These are phyloP conservation scores for Dioszegia aurantiaca DNA, from an alignment of 768 basidiomycete species.

Conservation along the genomic window DNA sequence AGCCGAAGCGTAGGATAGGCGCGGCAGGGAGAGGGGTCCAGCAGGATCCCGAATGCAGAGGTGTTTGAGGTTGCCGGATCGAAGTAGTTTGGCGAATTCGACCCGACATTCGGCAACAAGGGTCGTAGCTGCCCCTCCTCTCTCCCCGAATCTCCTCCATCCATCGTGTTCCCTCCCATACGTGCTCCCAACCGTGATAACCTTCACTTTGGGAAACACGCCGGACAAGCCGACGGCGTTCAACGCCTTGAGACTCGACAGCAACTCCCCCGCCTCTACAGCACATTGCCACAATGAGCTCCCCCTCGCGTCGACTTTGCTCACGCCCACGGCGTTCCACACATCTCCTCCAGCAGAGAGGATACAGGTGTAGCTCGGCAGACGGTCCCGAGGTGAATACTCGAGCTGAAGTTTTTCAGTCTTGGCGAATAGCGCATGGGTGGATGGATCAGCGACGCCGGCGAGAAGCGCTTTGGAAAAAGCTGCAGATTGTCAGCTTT, in stretches of 20 bases:
- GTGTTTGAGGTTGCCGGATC: neutral
- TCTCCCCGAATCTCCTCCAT: neutral
- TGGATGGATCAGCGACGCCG: neutral
- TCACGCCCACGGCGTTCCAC: neutral
- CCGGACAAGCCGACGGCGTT: neutral
- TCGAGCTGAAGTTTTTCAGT: neutral
- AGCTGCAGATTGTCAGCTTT: neutral
- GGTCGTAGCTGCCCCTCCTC: neutral
- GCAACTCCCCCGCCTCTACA: neutral
- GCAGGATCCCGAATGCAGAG: neutral
- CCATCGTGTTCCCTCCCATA: neutral
- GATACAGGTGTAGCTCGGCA: neutral
- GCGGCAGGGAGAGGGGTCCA: conserved; percentile 1
- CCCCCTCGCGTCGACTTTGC: no score
- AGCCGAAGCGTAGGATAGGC: neutral
- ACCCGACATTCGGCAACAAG: neutral
- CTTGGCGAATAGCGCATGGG: neutral
- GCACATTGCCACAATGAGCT: neutral
- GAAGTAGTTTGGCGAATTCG: neutral
- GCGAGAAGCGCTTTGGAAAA: neutral
- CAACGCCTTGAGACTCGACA: neutral
- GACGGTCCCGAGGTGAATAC: neutral
- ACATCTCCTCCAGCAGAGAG: neutral
- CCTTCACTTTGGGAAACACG: neutral
- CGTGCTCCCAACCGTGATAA: neutral